Evolutionary conservation across 179 eudicot genomes (phyloP), one percentile per base, ranked within the genome.

Genomic region (Beta macrorhiza): DNA sequence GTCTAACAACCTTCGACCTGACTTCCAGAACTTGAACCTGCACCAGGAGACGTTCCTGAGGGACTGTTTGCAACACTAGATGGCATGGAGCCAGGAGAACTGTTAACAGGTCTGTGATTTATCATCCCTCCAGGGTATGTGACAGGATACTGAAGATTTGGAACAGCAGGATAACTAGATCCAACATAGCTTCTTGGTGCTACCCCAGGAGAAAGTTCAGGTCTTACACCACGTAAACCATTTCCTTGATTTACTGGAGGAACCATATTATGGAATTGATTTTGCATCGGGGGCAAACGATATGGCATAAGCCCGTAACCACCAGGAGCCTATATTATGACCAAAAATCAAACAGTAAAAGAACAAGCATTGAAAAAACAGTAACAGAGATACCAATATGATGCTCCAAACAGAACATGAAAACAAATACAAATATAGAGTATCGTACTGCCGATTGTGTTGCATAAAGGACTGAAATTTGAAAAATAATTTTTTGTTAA

Each of bases 271-370:
- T 83, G 92, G 81, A 86, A 93, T 29, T 91, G 98, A 82, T 82
- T 93, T 82, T 93, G 97, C 86, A 91, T 77, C 12, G 87, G 86
- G 32, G 93, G 97, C 76, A 89, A 74, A 82, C 93, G 95, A 90
- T 92, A 92, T 79, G 86, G 97, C 90, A 95, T 74, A 76, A 90
- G 87, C 17, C 97, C 95, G 75, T 95, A 95, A 78, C 95, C 77
- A 80, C 98, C 95, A 62, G 95, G 89, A 79, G 90, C 87, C 98
- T 95, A 85, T 76, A 81, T 76, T 22, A 67, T 29, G 20, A 77
- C 19, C 74, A 76, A 56, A 15, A 7, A 55, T 53, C 13, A 65
- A 58, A 32, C n/a, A 51, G 57, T 16, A 59, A 20, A n/a, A 29
- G 16, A 79, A 55, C 8, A 74, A 44, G 11, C 56, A 57, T 51